Percentiles rank a stretch among this genome's conserved stretches.
These are phyloP conservation scores for Myriangium duriaei DNA, from an alignment of 2,329 filamentous ascomycete genomes.

Conservation along the genomic window DNA sequence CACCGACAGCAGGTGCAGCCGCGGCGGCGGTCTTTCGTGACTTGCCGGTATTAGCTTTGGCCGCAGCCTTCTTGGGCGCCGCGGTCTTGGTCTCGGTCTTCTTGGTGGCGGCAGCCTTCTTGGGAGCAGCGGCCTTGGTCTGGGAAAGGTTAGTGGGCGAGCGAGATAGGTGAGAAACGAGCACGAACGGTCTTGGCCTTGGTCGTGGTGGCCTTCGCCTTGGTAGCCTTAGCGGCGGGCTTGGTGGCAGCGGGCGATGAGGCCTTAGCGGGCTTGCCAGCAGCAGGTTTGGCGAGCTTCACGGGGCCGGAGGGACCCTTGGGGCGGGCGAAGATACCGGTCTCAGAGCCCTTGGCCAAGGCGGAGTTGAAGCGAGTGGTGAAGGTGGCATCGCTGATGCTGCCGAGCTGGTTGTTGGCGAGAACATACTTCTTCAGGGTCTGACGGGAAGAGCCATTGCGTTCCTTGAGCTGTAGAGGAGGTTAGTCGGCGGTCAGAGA, in stretches of 20 bases:
- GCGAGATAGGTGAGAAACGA: background rate
- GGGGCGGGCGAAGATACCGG: slow-evolving; percentile 75
- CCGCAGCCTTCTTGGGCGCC: slow-evolving; percentile 19
- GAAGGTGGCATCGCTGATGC: slow-evolving; percentile 44
- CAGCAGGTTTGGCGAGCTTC: slow-evolving; percentile 49
- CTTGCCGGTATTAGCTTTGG: slow-evolving; percentile 36
- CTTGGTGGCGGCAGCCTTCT: slow-evolving; percentile 24
- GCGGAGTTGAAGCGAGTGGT: slow-evolving; percentile 77
- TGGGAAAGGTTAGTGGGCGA: slow-evolving; percentile 14
- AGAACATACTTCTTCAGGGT: slow-evolving; percentile 64
- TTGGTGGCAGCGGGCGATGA: slow-evolving; percentile 19
- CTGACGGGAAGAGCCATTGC: slow-evolving; percentile 55
- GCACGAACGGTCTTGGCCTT: slow-evolving; percentile 13
- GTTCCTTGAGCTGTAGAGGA: slow-evolving; percentile 51
- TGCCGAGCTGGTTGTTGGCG: slow-evolving; percentile 53
- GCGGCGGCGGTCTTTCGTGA: slow-evolving; percentile 30
- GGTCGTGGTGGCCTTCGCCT: slow-evolving; percentile 33
- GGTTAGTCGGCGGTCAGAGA: slow-evolving; percentile 34
- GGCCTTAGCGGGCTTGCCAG: slow-evolving; percentile 26
- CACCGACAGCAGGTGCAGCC: slow-evolving; percentile 43
- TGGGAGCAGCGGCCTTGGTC: slow-evolving; percentile 25
- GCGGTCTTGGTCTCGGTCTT: slow-evolving; percentile 23
- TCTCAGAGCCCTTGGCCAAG: slow-evolving; percentile 69
- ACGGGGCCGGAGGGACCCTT: slow-evolving; percentile 90
- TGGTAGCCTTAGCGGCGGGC: slow-evolving; percentile 19